Evolutionary conservation across 495 filamentous ascomycete genomes (phyloP).

Genomic region (Staphylotrichum longicolle): DNA sequence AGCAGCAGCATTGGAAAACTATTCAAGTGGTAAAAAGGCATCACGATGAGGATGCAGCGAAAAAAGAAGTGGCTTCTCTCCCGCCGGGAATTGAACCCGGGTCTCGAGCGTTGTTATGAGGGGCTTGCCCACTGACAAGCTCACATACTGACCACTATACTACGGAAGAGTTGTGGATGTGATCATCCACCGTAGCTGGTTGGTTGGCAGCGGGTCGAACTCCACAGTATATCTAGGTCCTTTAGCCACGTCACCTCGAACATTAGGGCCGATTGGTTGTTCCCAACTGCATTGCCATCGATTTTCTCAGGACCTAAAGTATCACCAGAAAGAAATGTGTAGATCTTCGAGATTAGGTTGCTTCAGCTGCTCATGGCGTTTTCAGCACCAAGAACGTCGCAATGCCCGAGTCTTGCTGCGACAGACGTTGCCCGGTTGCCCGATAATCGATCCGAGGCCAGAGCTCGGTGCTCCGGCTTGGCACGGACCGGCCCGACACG

Average conservation of each 20-base stretch:
- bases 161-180: slow-evolving; percentile 23
- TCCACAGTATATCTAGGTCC: background rate
- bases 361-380: no score
- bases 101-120: slow-evolving; percentile 22
- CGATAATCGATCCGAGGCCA: background rate
- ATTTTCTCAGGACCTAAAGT: no score
- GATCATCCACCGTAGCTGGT: slow-evolving; percentile 18
- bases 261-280: background rate
- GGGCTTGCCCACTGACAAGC: slow-evolving; percentile 15
- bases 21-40: no score
- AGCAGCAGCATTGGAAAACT: no score
- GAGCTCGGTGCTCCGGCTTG: slow-evolving; percentile 1
- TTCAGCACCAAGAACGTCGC: no score
- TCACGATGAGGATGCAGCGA: background rate
- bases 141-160: slow-evolving; percentile 28
- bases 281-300: no score
- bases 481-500: background rate
- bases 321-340: no score
- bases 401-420: no score
- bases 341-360: no score
- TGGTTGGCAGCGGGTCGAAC: background rate
- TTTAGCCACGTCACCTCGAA: background rate
- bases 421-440: no score
- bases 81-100: slow-evolving; percentile 28
- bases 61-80: slow-evolving; percentile 17